Base-by-base conservation (phyloP, 306 rosid genomes). In the Nissolia schottii region DNA sequence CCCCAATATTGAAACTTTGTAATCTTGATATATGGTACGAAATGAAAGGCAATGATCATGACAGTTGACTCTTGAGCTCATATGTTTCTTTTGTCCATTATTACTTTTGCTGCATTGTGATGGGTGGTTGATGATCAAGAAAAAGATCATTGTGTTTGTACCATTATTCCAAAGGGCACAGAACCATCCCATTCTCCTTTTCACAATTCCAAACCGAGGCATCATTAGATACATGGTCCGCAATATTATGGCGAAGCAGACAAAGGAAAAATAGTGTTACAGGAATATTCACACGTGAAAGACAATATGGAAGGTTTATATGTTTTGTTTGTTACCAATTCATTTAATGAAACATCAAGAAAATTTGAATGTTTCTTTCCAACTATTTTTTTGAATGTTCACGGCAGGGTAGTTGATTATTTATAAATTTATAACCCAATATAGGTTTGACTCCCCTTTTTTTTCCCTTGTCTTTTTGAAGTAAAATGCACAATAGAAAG, bases 241-340 rank as follows among this genome's bases (percentile, higher is more conserved):
- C 62, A 41, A 58, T 69, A n/a, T n/a, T n/a, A n/a, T n/a, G 16
- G 25, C 25, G 67, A 78, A 74, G 74, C 67, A 48, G 72, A 74
- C 80, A 83, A 56, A 37, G 46, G 22, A 2, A 18, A 22, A 71
- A n/a, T 51, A 25, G 16, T 56, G 41, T 45, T 37, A 16, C 27
- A 55, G 51, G 73, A 70, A 81, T 81, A 80, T 80, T 80, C 24
- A 70, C 75, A 71, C 64, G 75, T 76, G 85, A 81, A 75, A 25
- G 81, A 75, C 81, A 64, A 70, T 4, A 6, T 45, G 64, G 74
- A 70, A 62, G 74, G 64, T 70, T 29, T 5, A n/a, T 46, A 62
- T 58, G 50, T 74, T n/a, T n/a, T n/a, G n/a, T n/a, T n/a, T 12
- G 58, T 37, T 71, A 38, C 60, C 35, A 55, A 48, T 46, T 28